Base-by-base conservation (phyloP, 2,329 filamentous ascomycete species). In the Peltaster fructicola region DNA sequence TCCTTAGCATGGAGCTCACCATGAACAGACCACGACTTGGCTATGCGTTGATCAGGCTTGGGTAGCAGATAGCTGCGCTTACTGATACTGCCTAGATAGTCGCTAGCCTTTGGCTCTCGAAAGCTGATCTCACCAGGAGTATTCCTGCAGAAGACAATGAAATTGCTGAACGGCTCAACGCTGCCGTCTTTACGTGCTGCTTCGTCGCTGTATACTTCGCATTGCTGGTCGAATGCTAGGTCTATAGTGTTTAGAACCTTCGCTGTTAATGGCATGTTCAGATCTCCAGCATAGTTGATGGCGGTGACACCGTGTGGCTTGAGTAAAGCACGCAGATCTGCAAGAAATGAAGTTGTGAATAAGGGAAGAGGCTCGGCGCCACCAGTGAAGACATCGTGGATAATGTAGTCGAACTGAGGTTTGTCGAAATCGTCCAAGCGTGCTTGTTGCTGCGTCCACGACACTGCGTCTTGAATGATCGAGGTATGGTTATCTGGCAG, bases 351-450 rank as follows among this genome's bases (percentile, higher is more conserved):
- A 4, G 72, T 50, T 0, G 84, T 95, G 52, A 98, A 98, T 6
- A 98, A 67, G 6, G 73, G 61, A 3, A 84, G 69, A 1, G 88
- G 88, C 49, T 95, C 88, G 0, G 82, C 84, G 25, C 88, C 88
- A 13, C 88, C 88, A 1, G 88, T 98, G 49, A 98, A 98, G 13
- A 98, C 88, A 39, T 98, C 88, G 49, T 98, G 88, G 26, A 98
- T 65, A 43, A 98, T 88, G 56, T 92, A 95, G 54, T 93, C 75
- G 48, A 76, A 98, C 14, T 29, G 25, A 59, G 59, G 14, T 10
- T 7, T 8, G 7, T 19, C 16, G 6, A 23, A 8, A 10, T 50
- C 44, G 4, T 3, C 8, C 2, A 22, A 56, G 39, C 26, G 23
- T 19, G 23, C 23, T 23, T 30, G 15, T 3, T 15, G 13, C 8